Evolutionary conservation across 2,329 filamentous ascomycete species (phyloP).

Genomic region (Penicillium sp.): DNA sequence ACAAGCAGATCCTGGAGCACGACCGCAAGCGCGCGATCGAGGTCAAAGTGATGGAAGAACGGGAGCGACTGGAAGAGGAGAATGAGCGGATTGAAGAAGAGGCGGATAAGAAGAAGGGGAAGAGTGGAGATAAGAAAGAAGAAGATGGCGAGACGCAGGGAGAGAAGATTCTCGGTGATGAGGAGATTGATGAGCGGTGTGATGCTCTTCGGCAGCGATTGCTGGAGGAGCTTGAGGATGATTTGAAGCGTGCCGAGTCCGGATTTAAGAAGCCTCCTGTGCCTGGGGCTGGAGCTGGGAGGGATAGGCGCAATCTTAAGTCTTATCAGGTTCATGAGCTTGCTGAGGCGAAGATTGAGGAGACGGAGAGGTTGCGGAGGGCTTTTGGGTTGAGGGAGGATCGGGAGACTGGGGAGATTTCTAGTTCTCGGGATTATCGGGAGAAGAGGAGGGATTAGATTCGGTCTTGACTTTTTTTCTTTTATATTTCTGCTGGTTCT

Average conservation of each 20-base stretch:
- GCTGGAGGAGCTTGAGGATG: constrained; percentile 53
- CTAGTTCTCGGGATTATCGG: constrained; percentile 20
- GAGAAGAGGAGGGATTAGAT: constrained; percentile 17
- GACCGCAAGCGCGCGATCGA: constrained; percentile 88
- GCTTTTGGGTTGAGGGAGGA: constrained; percentile 86
- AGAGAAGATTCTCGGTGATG: constrained; percentile 30
- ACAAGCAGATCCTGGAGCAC: constrained; percentile 90
- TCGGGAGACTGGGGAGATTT: constrained; percentile 72
- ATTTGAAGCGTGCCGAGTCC: constrained; percentile 16
- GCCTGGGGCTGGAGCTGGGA: constrained; percentile 11
- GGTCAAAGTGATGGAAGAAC: constrained; percentile 85
- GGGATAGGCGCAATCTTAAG: constrained; percentile 62
- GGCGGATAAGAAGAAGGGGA: constrained; percentile 70
- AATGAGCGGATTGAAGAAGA: constrained; percentile 65
- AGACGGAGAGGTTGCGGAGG: constrained; percentile 82
- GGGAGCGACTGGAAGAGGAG: constrained; percentile 89
- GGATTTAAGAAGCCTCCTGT: constrained; percentile 25
- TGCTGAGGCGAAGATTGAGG: constrained; percentile 91
- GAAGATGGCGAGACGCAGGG: constrained; percentile 11
- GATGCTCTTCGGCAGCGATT: constrained; percentile 65
- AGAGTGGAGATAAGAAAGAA: constrained; percentile 48
- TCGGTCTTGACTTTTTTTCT: not conserved
- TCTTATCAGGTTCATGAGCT: constrained; percentile 93
- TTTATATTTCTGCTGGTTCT: not conserved
- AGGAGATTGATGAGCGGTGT: constrained; percentile 77